phyloP scores from a whole-genome alignment of 2,329 filamentous ascomycete genomes.

The Rhinocladiella similis region DNA sequence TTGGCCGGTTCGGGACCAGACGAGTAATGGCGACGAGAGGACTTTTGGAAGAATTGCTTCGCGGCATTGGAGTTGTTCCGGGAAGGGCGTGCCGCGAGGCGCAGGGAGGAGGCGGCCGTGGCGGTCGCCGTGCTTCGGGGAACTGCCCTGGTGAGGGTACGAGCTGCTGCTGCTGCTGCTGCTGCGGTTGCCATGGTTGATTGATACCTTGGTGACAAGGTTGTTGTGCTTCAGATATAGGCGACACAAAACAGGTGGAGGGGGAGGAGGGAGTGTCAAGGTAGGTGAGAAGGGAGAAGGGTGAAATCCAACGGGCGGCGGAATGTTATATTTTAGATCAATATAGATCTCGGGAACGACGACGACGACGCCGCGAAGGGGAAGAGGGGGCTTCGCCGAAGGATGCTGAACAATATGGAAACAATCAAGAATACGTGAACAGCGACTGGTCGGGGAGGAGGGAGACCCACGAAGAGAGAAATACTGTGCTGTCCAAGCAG shows the following conservation, averaged over 20 bases:
- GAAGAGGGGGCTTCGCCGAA: background rate
- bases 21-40: conserved; percentile 77
- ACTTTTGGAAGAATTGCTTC: conserved; percentile 70
- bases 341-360: background rate
- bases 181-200: conserved; percentile 38
- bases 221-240: too few species aligned
- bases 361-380: background rate
- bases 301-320: background rate
- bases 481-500: too few species aligned
- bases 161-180: conserved; percentile 44
- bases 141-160: conserved; percentile 44
- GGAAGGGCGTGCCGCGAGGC: conserved; percentile 53
- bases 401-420: background rate
- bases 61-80: conserved; percentile 55
- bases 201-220: too few species aligned
- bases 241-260: background rate
- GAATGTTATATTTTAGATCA: background rate
- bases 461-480: background rate
- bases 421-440: background rate
- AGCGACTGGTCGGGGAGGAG: background rate
- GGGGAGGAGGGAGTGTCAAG: background rate
- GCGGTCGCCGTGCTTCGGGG: conserved; percentile 40
- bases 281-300: background rate
- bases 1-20: conserved; percentile 61
- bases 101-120: conserved; percentile 37